Evolutionary conservation across 208 protist species (phyloP).

Genomic region (Crithidia sp.): DNA sequence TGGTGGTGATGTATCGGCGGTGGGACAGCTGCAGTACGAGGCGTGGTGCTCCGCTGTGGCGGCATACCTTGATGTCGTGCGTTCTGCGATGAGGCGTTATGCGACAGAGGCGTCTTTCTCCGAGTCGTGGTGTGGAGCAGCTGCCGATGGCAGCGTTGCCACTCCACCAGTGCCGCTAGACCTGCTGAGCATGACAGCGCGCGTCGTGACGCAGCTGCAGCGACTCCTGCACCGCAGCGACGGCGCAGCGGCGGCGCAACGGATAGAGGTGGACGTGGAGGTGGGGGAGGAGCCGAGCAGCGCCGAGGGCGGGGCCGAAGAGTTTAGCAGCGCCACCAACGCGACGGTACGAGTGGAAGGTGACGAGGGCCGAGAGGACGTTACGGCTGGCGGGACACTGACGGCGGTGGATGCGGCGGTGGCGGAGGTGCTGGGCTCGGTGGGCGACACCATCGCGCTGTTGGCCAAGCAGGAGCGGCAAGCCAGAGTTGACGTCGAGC

Average conservation of each 20-base stretch:
- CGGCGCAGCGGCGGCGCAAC: background rate
- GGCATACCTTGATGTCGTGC: constrained; percentile 26
- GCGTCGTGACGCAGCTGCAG: constrained; percentile 31
- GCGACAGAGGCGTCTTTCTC: constrained; percentile 24
- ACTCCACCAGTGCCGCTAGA: constrained; percentile 15
- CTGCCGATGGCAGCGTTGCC: background rate
- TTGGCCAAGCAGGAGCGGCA: constrained; percentile 19
- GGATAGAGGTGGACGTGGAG: constrained; percentile 3
- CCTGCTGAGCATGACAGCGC: constrained; percentile 30
- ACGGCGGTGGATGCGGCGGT: constrained; percentile 8
- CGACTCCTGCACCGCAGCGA: constrained; percentile 17
- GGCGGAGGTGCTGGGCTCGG: constrained; percentile 12
- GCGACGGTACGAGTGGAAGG: background rate
- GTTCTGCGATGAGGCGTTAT: constrained; percentile 8
- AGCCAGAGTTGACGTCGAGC: background rate
- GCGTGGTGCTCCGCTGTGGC: background rate
- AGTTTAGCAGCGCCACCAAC: background rate
- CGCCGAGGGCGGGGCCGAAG: constrained; percentile 12
- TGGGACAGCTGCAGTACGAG: background rate
- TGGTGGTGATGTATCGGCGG: background rate
- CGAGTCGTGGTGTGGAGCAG: constrained; percentile 18
- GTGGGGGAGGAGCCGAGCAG: constrained; percentile 2
- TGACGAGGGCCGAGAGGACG: background rate
- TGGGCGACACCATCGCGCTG: constrained; percentile 33
- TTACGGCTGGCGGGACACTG: background rate